Percentiles rank a stretch among this genome's conserved stretches.
Evolutionary conservation across 192 early-diverging fungal species (phyloP).

Genomic region (Glomus cerebriforme): DNA sequence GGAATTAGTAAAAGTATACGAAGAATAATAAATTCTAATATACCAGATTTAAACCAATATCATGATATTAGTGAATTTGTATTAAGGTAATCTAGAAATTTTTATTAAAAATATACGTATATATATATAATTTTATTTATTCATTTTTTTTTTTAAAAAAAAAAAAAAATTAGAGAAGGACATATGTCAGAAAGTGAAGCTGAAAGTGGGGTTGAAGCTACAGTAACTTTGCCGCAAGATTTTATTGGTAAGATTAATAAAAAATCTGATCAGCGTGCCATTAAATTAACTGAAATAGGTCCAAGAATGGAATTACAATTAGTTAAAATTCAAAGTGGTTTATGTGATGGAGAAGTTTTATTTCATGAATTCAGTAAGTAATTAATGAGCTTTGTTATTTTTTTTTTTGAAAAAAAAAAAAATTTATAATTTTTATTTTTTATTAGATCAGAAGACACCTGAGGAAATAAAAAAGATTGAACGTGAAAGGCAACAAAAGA

Average conservation of each 20-base stretch:
- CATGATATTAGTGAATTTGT: conserved; percentile 95
- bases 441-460: conserved; percentile 67
- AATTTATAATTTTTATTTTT: neutral
- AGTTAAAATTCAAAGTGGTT: conserved; percentile 85
- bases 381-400: neutral
- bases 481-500: conserved; percentile 58
- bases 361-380: conserved; percentile 81
- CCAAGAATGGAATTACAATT: conserved; percentile 86
- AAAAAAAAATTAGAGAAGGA: conserved; percentile 69
- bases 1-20: conserved; percentile 93
- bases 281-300: conserved; percentile 86
- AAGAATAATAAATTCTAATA: conserved; percentile 67
- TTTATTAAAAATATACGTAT: neutral
- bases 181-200: conserved; percentile 89
- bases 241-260: conserved; percentile 76
- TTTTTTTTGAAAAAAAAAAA: neutral
- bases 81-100: conserved; percentile 54
- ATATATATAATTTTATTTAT: neutral
- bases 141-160: neutral
- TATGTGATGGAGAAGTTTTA: conserved; percentile 92
- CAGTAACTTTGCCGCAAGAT: conserved; percentile 81
- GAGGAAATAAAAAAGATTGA: conserved; percentile 72
- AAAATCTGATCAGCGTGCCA: conserved; percentile 79
- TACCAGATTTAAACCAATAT: conserved; percentile 78
- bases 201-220: conserved; percentile 87